Evolutionary conservation across 768 basidiomycete genomes (phyloP).

Genomic region (Imleria badia): DNA sequence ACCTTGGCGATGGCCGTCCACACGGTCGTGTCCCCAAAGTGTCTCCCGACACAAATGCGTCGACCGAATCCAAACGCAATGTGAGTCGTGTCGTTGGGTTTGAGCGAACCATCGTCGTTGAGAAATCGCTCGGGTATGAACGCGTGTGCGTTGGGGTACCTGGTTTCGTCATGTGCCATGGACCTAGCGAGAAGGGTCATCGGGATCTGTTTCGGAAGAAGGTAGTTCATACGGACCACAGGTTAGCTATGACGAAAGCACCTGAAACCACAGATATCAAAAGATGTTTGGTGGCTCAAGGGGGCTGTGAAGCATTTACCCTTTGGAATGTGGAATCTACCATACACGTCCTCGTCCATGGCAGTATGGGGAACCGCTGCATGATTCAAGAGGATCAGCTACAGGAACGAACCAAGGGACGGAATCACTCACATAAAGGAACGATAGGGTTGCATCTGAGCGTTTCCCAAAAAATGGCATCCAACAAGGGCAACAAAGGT

Average conservation of each 20-base stretch:
- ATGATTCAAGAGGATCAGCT: not conserved
- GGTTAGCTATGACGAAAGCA: not conserved
- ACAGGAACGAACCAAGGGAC: too few relatives aligned
- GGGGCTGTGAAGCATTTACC: not conserved
- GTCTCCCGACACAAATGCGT: conserved; percentile 22
- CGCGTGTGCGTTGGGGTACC: conserved; percentile 35
- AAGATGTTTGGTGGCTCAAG: not conserved
- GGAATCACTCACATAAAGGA: conserved; percentile 2
- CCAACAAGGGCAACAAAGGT: conserved; percentile 5
- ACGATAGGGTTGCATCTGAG: not conserved
- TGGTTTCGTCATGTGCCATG: conserved; percentile 17
- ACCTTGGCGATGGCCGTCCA: conserved; percentile 13
- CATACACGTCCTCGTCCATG: conserved; percentile 42
- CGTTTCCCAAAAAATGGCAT: conserved; percentile 7
- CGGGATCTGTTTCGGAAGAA: not conserved
- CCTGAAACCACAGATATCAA: not conserved
- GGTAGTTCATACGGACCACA: not conserved
- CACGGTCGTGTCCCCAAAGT: conserved; percentile 15
- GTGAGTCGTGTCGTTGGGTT: conserved; percentile 1
- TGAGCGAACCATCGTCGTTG: conserved; percentile 21
- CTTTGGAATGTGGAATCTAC: conserved; percentile 50
- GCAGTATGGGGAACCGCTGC: conserved; percentile 26
- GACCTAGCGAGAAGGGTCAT: not conserved
- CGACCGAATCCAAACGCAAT: conserved; percentile 24
- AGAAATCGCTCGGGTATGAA: conserved; percentile 43